Conservation (phyloP, 2,329 filamentous ascomycete genomes). For the Alternaria alternata region DNA sequence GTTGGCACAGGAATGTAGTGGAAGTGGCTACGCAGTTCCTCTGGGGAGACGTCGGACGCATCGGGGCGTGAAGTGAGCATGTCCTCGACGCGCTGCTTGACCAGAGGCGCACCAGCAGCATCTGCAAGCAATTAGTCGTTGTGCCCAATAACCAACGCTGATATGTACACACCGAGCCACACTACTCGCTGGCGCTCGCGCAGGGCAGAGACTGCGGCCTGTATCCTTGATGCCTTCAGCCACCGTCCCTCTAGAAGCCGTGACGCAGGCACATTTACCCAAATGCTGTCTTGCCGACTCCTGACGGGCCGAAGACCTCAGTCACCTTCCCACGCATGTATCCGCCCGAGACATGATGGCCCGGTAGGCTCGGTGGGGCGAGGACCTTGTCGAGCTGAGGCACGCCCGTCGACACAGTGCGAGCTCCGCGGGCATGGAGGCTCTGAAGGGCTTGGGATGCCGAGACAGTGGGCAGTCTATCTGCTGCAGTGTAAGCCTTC, state of each 20-base stretch:
- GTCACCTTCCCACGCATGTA: conserved; percentile 79
- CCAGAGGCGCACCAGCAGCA: conserved; percentile 62
- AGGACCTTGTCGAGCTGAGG: conserved; percentile 57
- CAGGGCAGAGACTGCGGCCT: conserved; percentile 71
- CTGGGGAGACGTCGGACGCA: conserved; percentile 25
- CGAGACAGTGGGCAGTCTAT: conserved; percentile 78
- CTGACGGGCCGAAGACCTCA: conserved; percentile 88
- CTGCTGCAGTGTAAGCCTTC: conserved; percentile 54
- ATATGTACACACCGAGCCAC: conserved; percentile 76
- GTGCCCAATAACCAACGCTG: conserved; percentile 9
- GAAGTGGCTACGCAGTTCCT: conserved; percentile 60
- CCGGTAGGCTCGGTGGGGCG: conserved; percentile 32
- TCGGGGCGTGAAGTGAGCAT: conserved; percentile 49
- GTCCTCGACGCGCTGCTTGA: conserved; percentile 57
- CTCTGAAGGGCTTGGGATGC: conserved; percentile 75
- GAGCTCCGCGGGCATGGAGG: conserved; percentile 61
- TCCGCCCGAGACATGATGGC: conserved; percentile 55
- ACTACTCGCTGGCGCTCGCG: conserved; percentile 69
- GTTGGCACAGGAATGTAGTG: conserved; percentile 69
- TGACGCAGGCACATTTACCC: conserved; percentile 64
- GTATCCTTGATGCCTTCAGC: conserved; percentile 65
- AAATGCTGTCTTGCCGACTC: conserved; percentile 83
- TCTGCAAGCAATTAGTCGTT: conserved; percentile 44
- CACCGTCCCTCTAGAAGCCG: conserved; percentile 21
- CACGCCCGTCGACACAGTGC: conserved; percentile 59